Conservation (phyloP, 1,139 yeast species). For the Kurtzmaniella quercitrusa region DNA sequence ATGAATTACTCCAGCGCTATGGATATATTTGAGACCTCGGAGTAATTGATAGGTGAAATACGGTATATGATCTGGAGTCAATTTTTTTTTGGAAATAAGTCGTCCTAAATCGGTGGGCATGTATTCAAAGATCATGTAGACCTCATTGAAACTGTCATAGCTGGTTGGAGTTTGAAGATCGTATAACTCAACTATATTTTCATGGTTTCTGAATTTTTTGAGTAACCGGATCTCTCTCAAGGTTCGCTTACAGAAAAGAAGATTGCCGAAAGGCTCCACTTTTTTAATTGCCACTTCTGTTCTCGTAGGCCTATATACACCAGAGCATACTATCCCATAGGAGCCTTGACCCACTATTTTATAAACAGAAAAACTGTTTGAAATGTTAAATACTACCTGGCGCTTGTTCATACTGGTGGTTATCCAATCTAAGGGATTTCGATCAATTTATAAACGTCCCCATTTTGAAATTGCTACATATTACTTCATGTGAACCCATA, state of each 20-base stretch:
- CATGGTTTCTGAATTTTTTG: slow-evolving; percentile 34
- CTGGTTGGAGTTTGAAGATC: slow-evolving; percentile 37
- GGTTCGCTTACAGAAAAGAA: slow-evolving; percentile 36
- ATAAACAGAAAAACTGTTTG: slow-evolving; percentile 34
- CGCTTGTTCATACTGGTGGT: not conserved
- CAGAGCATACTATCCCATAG: slow-evolving; percentile 42
- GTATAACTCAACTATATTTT: slow-evolving; percentile 35
- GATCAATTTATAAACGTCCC: not conserved
- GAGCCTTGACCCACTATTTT: slow-evolving; percentile 46
- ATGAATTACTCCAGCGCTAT: slow-evolving; percentile 49
- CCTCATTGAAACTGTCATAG: slow-evolving; percentile 51
- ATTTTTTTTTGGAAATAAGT: slow-evolving; percentile 48
- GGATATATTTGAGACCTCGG: slow-evolving; percentile 60
- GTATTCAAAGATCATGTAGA: slow-evolving; percentile 65
- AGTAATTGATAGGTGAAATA: slow-evolving; percentile 64
- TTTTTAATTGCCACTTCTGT: slow-evolving; percentile 42
- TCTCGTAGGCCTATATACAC: slow-evolving; percentile 35
- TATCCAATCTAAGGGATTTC: not conserved
- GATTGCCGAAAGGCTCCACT: slow-evolving; percentile 36
- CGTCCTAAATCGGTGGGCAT: slow-evolving; percentile 68
- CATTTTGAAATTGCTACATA: not conserved
- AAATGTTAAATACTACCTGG: slow-evolving; percentile 26
- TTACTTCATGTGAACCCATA: not conserved
- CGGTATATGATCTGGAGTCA: slow-evolving; percentile 65
- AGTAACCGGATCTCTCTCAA: slow-evolving; percentile 39